Evolutionary conservation across 2,329 filamentous ascomycete genomes (phyloP).

Genomic region (Cytospora leucostoma): DNA sequence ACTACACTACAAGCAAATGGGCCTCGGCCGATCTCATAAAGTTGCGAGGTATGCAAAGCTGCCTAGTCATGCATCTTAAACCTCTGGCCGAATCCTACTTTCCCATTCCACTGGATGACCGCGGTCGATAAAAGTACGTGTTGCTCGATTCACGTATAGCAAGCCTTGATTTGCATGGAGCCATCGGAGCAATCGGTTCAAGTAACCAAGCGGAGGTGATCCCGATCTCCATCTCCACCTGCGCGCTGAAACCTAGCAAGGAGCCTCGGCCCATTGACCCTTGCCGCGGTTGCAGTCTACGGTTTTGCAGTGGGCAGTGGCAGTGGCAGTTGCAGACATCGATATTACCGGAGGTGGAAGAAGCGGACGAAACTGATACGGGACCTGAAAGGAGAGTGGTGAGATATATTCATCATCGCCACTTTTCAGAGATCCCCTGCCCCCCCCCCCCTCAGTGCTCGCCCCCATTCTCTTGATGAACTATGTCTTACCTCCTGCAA

Average conservation of each 20-base stretch:
- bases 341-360: not conserved
- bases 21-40: too few species aligned
- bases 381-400: not conserved
- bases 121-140: not conserved
- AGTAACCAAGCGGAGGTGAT: not conserved
- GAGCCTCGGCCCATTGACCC: not conserved
- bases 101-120: not conserved
- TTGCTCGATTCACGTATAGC: too few species aligned
- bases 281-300: not conserved
- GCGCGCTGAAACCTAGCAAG: not conserved
- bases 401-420: not conserved
- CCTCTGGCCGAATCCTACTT: not conserved
- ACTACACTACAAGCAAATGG: too few species aligned
- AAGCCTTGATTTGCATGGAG: not conserved
- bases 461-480: not conserved
- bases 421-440: not conserved
- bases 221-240: conserved; percentile 1
- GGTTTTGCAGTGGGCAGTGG: not conserved
- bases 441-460: not conserved
- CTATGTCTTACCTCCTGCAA: not conserved
- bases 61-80: too few species aligned
- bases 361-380: not conserved
- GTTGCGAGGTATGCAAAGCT: too few species aligned
- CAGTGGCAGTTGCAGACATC: not conserved
- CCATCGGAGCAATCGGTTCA: not conserved